Base-by-base conservation (phyloP, 1,284 basidiomycete species). In the Apiotrichum gamsii region DNA sequence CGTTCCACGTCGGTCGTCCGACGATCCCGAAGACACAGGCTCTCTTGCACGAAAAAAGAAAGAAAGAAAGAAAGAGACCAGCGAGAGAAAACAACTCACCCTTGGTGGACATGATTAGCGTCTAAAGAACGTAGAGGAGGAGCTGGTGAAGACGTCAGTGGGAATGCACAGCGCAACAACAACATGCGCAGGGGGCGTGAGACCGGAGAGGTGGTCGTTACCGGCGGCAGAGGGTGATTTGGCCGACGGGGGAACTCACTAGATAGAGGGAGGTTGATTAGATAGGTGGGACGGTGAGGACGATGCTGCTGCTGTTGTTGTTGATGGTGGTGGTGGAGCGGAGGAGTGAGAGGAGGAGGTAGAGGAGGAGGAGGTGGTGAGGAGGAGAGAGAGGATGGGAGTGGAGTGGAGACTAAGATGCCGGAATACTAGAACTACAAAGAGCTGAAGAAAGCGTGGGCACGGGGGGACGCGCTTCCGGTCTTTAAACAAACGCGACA, bases 41-140 rank as follows among this genome's bases (percentile, higher is more conserved):
- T n/a, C n/a, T n/a, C n/a, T n/a, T n/a, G n/a, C n/a, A n/a, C n/a
- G n/a, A n/a, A n/a, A n/a, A n/a, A n/a, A n/a, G n/a, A n/a, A n/a
- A n/a, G n/a, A n/a, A n/a, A n/a, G n/a, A n/a, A n/a, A n/a, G n/a
- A 28, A 28, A 28, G 11, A 11, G 25, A 28, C 25, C 33, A 40
- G 13, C 21, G 13, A 20, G 39, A 25, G 33, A 19, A 24, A 10
- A 18, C 23, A 30, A 61, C 67, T 67, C 58, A 71, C 69, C 66
- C 59, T 70, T 72, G 60, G 70, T 70, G 53, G 70, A 72, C 70
- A 72, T 72, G 57, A 28, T 28, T 28, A 28, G 11, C n/a, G n/a
- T 28, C 25, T 38, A 38, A 42, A 42, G 36, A 49, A 35, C 31
- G 40, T 50, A 24, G 13, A 11, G 24, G 39, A n/a, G n/a, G 5